A percentile compares a stretch with the other conserved stretches of the same genome.
Conservation (phyloP, 75 land plant species). For the Picea sitchensis region DNA sequence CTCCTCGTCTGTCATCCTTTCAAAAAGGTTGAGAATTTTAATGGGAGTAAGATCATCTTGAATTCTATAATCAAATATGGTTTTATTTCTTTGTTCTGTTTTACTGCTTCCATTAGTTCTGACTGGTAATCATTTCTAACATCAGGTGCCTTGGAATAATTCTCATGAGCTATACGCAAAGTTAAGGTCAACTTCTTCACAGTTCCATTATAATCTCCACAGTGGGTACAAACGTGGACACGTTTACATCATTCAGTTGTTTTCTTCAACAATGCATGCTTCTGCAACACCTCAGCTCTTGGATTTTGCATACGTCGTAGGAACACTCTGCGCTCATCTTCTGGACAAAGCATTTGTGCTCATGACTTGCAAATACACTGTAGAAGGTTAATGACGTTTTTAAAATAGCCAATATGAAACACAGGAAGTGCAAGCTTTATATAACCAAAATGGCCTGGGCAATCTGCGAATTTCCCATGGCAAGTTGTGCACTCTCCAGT, state of each 20-base stretch:
- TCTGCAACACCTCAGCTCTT: constrained; percentile 46
- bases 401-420: constrained; percentile 85
- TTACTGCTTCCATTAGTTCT: constrained; percentile 58
- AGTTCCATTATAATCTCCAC: constrained; percentile 75
- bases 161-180: constrained; percentile 66
- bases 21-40: constrained; percentile 68
- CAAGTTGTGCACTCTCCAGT: no score
- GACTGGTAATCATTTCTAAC: constrained; percentile 31
- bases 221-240: constrained; percentile 41
- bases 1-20: constrained; percentile 61
- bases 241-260: constrained; percentile 59
- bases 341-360: no score
- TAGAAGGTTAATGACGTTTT: constrained; percentile 57
- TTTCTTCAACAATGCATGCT: constrained; percentile 55
- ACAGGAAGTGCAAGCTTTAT: constrained; percentile 84
- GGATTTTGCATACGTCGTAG: no score
- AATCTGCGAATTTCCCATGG: no score
- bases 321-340: no score
- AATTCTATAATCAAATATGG: constrained; percentile 27
- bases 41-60: constrained; percentile 65
- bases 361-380: constrained; percentile 78
- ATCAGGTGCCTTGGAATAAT: constrained; percentile 55
- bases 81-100: constrained; percentile 53
- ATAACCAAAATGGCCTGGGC: constrained; percentile 89
- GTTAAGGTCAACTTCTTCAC: constrained; percentile 60